Evolutionary conservation across 768 basidiomycete genomes (phyloP).

Genomic region (Kwoniella dejecticola): DNA sequence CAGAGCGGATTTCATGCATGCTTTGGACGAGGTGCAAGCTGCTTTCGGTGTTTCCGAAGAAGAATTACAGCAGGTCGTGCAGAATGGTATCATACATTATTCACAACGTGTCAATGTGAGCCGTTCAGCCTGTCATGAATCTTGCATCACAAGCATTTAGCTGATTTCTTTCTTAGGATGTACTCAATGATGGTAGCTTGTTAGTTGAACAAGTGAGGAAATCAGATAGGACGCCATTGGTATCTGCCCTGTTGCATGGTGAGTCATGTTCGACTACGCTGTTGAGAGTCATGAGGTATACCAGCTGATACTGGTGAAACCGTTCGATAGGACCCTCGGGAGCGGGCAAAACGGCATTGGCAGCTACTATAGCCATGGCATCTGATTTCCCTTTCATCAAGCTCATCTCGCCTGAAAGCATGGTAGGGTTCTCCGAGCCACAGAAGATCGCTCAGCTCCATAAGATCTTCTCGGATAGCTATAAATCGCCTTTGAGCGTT

Average conservation of each 20-base stretch:
- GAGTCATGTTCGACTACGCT: constrained; percentile 16
- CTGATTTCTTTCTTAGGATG: constrained; percentile 62
- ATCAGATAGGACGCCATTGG: constrained; percentile 85
- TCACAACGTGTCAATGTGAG: constrained; percentile 72
- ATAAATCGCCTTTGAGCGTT: constrained; percentile 95
- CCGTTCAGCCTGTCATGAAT: too few species aligned
- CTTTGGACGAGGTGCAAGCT: constrained; percentile 90
- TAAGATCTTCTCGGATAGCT: constrained; percentile 91
- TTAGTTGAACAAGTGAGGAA: constrained; percentile 92
- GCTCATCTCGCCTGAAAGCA: constrained; percentile 88
- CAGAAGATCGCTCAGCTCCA: constrained; percentile 89
- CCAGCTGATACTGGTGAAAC: too few species aligned
- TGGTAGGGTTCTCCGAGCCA: constrained; percentile 92
- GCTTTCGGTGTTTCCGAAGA: constrained; percentile 98
- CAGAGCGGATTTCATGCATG: constrained; percentile 79
- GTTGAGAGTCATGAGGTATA: not conserved
- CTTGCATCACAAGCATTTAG: too few species aligned
- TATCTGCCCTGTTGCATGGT: constrained; percentile 82
- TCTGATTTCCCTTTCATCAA: constrained; percentile 99
- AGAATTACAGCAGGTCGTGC: constrained; percentile 86
- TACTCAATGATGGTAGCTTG: constrained; percentile 79
- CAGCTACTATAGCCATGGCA: constrained; percentile 86
- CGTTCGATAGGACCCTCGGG: constrained; percentile 66
- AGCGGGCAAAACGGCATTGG: constrained; percentile 91
- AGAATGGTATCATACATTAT: constrained; percentile 92